These are phyloP conservation scores for Talaromyces proteolyticus DNA, from an alignment of 495 filamentous ascomycete genomes.

Conservation along the genomic window DNA sequence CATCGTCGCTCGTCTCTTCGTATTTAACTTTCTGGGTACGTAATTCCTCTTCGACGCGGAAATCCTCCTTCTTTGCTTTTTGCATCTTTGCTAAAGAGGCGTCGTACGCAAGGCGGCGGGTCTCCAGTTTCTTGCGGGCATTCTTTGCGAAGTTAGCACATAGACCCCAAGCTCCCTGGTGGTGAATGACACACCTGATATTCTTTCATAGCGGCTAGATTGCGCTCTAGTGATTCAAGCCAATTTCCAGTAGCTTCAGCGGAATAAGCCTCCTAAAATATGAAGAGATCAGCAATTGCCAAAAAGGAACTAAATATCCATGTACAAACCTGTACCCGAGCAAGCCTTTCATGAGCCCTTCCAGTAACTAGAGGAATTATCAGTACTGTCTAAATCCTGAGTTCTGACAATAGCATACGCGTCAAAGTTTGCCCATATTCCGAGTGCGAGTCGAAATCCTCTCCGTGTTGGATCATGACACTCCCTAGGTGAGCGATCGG, in stretches of 20 bases:
- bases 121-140: conserved; percentile 93
- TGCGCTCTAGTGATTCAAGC: conserved; percentile 88
- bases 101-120: conserved; percentile 84
- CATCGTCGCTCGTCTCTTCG: conserved; percentile 92
- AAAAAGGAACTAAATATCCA: not conserved
- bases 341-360: conserved; percentile 80
- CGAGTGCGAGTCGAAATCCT: conserved; percentile 87
- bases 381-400: not conserved
- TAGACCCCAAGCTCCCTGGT: conserved; percentile 1
- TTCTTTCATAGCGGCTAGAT: conserved; percentile 93
- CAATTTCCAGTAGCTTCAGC: conserved; percentile 77
- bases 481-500: conserved; percentile 78
- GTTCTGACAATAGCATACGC: conserved; percentile 55
- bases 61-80: conserved; percentile 90
- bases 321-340: conserved; percentile 55
- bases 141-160: conserved; percentile 37
- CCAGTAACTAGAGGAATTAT: conserved; percentile 55
- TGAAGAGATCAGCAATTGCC: not conserved
- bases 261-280: conserved; percentile 62
- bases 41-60: conserved; percentile 87
- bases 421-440: conserved; percentile 89
- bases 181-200: conserved; percentile 61
- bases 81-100: conserved; percentile 87
- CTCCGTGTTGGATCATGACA: conserved; percentile 86
- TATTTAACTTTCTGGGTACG: conserved; percentile 92